phyloP scores from a whole-genome alignment of 1,139 yeast species.

The Taphrina deformans region DNA sequence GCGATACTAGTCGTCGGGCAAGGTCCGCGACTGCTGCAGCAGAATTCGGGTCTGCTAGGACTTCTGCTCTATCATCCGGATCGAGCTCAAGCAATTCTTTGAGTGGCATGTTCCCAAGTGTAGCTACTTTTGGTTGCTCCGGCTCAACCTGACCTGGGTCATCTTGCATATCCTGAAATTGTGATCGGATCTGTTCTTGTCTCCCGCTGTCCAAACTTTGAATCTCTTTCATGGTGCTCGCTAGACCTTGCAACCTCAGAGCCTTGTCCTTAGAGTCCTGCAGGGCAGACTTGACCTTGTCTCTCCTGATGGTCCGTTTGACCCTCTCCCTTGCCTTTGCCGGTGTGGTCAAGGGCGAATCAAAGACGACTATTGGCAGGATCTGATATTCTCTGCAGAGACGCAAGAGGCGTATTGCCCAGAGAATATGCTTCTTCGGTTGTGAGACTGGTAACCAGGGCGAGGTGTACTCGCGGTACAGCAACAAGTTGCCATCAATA shows the following conservation, averaged over 20 bases:
- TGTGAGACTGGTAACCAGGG: constrained; percentile 11
- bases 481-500: constrained; percentile 25
- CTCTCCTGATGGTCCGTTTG: constrained; percentile 1
- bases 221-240: not conserved
- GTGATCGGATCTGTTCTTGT: not conserved
- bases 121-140: not conserved
- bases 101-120: not conserved
- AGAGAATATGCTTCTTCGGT: constrained; percentile 9
- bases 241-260: not conserved
- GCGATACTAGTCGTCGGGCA: not conserved
- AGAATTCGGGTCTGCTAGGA: not conserved
- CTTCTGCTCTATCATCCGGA: not conserved
- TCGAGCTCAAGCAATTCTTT: not conserved
- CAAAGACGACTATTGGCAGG: constrained; percentile 25
- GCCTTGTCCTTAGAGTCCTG: constrained; percentile 1
- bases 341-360: constrained; percentile 22
- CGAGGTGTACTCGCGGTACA: constrained; percentile 26
- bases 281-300: not conserved
- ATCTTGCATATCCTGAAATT: not conserved
- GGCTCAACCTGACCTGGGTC: not conserved
- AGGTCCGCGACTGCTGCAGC: not conserved
- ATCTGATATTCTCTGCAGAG: constrained; percentile 7
- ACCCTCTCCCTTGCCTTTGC: constrained; percentile 32
- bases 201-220: not conserved
- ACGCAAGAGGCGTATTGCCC: constrained; percentile 16